Evolutionary conservation across 257 asterid genomes (phyloP), one percentile per base, ranked within the genome.

Genomic region (Avicennia marina): DNA sequence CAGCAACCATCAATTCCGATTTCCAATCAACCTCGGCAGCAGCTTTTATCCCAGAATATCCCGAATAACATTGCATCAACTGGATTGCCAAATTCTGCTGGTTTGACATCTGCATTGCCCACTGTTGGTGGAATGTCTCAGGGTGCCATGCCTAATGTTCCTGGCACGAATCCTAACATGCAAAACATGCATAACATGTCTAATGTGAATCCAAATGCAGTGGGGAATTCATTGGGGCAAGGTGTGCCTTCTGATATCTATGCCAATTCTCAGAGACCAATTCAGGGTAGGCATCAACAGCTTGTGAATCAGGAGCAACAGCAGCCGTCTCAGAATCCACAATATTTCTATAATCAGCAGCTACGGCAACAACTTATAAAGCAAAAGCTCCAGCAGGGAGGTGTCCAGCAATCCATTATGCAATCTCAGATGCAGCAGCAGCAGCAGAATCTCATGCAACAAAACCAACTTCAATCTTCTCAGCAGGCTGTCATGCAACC

Each of bases 401-500:
- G 60, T 64, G 77, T 78, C 20, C 66, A 76, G 40, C 94, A 78
- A 56, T 68, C 97, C 53, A 70, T 79, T 24, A 64, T 78, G 81
- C 96, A 80, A 62, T 72, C 95, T 67, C 96, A 85, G 69, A 63
- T 73, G 51, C 89, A 80, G 53, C 83, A 76, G 45, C 73, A 71
- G 0, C 74, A 61, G 12, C 85, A 81, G 67, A 90, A 68, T 69
- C 72, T 81, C 25, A 63, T 85, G 64, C 98, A 87, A 67, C 73
- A 85, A 33, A 69, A 75, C 73, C 96, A 83, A 70, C 74, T 82
- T n/a, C 97, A 86, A 74, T 68, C 87, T 50, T 79, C 95, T 69
- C 97, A 90, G 79, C 94, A 82, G 70, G 77, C 80, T 72, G 83
- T 80, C 55, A 80, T 83, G 90, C 98, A 85, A 75, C 77, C 94